Conservation (phyloP, 73 alveolate species). For the Paramecium bursaria region DNA sequence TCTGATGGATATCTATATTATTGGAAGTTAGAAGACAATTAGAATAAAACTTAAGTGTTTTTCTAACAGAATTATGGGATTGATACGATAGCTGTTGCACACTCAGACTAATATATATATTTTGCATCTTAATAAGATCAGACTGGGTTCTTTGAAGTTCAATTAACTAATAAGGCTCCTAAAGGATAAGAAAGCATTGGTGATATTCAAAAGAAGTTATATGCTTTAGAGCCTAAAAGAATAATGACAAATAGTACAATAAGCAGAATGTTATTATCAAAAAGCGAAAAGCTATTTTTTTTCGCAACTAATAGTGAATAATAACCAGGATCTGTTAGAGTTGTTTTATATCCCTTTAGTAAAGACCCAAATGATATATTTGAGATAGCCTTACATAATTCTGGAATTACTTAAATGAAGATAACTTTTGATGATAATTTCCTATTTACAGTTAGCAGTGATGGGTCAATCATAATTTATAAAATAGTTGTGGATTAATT, state of each 20-base stretch:
- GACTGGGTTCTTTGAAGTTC: slow-evolving; percentile 31
- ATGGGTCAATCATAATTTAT: slow-evolving; percentile 76
- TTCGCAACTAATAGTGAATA: slow-evolving; percentile 77
- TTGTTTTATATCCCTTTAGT: slow-evolving; percentile 75
- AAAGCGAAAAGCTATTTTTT: slow-evolving; percentile 77
- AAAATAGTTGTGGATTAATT: slow-evolving; percentile 79
- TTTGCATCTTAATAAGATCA: slow-evolving; percentile 40
- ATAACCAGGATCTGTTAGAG: slow-evolving; percentile 80
- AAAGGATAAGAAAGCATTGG: slow-evolving; percentile 68
- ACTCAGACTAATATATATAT: neutral
- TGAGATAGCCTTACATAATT: slow-evolving; percentile 79
- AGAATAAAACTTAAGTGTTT: slow-evolving; percentile 53
- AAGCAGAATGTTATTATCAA: slow-evolving; percentile 74
- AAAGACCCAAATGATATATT: slow-evolving; percentile 65
- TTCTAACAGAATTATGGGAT: slow-evolving; percentile 3
- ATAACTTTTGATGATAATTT: slow-evolving; percentile 77
- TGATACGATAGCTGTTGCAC: slow-evolving; percentile 5
- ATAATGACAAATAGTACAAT: slow-evolving; percentile 72
- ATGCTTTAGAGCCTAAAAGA: slow-evolving; percentile 57
- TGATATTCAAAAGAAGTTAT: slow-evolving; percentile 67
- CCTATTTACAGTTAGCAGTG: slow-evolving; percentile 76
- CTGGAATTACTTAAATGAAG: slow-evolving; percentile 79
- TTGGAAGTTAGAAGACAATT: slow-evolving; percentile 85
- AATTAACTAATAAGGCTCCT: slow-evolving; percentile 10
- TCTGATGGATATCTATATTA: slow-evolving; percentile 87